Evolutionary conservation across 805 yeast genomes (phyloP).

Genomic region (Yarrowia osloensis): DNA sequence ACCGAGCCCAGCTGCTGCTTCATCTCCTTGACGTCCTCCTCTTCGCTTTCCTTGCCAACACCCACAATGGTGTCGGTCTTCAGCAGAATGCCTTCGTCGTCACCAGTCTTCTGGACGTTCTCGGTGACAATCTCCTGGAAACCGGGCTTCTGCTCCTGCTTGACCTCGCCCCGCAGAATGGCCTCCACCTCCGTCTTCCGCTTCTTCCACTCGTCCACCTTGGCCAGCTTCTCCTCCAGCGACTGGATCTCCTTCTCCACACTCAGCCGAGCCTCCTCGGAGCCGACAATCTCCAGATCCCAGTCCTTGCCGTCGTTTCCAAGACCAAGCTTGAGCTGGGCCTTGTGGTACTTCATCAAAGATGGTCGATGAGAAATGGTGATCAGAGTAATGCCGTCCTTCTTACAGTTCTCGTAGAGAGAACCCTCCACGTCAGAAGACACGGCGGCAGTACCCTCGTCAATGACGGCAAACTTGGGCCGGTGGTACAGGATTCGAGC

Average conservation of each 20-base stretch:
- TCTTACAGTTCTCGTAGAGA: slow-evolving; percentile 72
- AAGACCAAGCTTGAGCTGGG: slow-evolving; percentile 65
- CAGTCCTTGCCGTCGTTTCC: slow-evolving; percentile 51
- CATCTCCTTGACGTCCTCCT: slow-evolving; percentile 12
- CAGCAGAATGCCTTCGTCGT: neutral
- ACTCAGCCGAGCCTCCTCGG: slow-evolving; percentile 64
- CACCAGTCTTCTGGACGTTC: slow-evolving; percentile 6
- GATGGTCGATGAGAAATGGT: slow-evolving; percentile 84
- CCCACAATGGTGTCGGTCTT: slow-evolving; percentile 9
- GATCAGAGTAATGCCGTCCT: slow-evolving; percentile 70
- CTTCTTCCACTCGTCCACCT: slow-evolving; percentile 58
- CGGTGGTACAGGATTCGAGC: slow-evolving; percentile 80
- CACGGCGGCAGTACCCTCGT: slow-evolving; percentile 94
- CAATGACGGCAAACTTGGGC: slow-evolving; percentile 80
- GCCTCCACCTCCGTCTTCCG: slow-evolving; percentile 61
- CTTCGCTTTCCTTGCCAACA: slow-evolving; percentile 4
- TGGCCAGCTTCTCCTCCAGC: slow-evolving; percentile 59
- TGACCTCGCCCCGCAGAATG: slow-evolving; percentile 38
- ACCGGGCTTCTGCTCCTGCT: slow-evolving; percentile 19
- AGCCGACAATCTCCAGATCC: slow-evolving; percentile 64
- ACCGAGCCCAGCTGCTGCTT: slow-evolving; percentile 15
- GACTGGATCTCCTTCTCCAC: slow-evolving; percentile 75
- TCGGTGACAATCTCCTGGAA: slow-evolving; percentile 21
- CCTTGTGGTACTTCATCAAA: slow-evolving; percentile 80
- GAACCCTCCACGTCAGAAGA: slow-evolving; percentile 87